phyloP scores from a whole-genome alignment of 2,329 filamentous ascomycete species.

The Ophiostoma triangulosporum region DNA sequence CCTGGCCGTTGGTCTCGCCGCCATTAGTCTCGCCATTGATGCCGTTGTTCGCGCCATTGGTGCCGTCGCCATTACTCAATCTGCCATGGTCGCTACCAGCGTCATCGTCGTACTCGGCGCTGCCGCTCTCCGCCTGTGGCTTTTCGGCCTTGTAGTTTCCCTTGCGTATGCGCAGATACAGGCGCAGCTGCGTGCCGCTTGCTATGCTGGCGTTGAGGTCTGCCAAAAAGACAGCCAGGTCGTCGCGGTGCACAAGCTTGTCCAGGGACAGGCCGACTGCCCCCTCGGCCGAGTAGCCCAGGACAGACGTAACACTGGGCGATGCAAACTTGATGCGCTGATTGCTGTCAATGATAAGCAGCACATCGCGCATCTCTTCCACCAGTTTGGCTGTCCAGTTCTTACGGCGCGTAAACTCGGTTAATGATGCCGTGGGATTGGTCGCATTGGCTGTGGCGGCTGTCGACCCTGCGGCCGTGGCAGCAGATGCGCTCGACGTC shows the following conservation, averaged over 20 bases:
- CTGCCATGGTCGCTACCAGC: neutral
- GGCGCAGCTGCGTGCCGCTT: constrained; percentile 61
- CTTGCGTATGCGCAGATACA: constrained; percentile 58
- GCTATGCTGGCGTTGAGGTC: constrained; percentile 85
- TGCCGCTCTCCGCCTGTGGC: neutral
- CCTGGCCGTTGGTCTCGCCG: constrained; percentile 39
- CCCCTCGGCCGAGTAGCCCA: constrained; percentile 59
- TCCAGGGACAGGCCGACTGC: constrained; percentile 63
- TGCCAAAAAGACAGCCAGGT: constrained; percentile 65
- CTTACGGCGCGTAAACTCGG: constrained; percentile 45
- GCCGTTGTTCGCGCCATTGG: neutral
- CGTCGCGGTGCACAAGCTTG: constrained; percentile 76
- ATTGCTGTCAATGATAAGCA: constrained; percentile 76
- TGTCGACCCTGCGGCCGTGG: constrained; percentile 15
- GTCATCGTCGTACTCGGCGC: neutral
- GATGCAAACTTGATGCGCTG: constrained; percentile 79
- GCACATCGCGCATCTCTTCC: constrained; percentile 76
- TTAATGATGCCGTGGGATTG: constrained; percentile 22
- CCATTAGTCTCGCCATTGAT: neutral
- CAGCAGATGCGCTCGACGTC: constrained; percentile 10
- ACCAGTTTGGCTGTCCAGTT: constrained; percentile 84
- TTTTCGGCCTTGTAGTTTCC: neutral
- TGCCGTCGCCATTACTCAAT: neutral
- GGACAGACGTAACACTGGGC: constrained; percentile 59
- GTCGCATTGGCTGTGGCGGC: neutral